Conservation (phyloP, 176 grass and related monocot species). For the Oryza coarctata region DNA sequence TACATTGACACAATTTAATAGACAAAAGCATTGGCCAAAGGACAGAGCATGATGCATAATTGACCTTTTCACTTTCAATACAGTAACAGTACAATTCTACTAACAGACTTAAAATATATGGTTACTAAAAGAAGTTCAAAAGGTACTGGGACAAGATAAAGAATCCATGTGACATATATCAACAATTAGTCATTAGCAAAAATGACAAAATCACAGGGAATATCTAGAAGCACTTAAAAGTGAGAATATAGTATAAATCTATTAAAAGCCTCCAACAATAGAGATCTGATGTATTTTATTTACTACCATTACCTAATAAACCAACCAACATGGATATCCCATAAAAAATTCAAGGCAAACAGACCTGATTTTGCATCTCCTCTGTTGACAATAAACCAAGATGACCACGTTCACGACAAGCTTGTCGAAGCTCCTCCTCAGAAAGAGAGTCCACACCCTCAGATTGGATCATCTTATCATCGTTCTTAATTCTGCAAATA, state of each 20-base stretch:
- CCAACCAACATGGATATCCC: neutral
- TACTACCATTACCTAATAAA: conserved; percentile 21
- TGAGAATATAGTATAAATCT: conserved; percentile 1
- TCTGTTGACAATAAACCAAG: conserved; percentile 81
- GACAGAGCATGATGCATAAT: neutral
- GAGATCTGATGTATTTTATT: neutral
- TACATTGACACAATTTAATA: neutral
- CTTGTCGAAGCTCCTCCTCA: conserved; percentile 89
- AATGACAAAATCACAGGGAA: conserved; percentile 2
- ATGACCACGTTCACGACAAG: conserved; percentile 84
- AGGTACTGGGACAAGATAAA: neutral
- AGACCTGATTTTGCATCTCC: conserved; percentile 92
- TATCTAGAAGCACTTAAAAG: conserved; percentile 11
- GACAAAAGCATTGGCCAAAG: conserved; percentile 6
- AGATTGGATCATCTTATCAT: conserved; percentile 84
- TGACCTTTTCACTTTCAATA: neutral
- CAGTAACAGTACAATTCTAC: conserved; percentile 8
- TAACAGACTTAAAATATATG: neutral
- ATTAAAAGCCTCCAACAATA: conserved; percentile 7
- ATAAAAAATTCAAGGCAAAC: conserved; percentile 15
- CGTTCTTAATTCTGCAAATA: conserved; percentile 77
- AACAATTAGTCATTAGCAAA: neutral
- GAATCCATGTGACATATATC: conserved; percentile 10
- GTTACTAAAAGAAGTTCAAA: neutral
- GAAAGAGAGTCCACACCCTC: conserved; percentile 90